phyloP scores from a whole-genome alignment of 2,329 filamentous ascomycete genomes.

The Pseudopithomyces maydicus region DNA sequence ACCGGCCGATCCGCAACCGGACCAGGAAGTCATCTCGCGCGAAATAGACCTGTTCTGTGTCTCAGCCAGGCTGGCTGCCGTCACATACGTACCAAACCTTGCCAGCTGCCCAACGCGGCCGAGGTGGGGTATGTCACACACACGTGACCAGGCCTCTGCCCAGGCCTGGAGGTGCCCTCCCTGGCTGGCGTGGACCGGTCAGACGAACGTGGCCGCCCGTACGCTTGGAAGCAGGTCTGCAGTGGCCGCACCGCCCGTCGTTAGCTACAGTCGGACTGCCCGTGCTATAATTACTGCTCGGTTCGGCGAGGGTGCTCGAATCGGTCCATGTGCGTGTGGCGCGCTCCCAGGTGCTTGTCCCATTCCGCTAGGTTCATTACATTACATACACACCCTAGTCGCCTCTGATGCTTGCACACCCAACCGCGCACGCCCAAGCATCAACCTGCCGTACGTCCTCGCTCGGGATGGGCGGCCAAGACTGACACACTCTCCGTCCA shows the following conservation, averaged over 20 bases:
- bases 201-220: conserved; percentile 7
- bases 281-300: conserved; percentile 14
- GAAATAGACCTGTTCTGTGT: conserved; percentile 11
- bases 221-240: neutral
- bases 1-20: neutral
- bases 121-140: neutral
- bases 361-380: conserved; percentile 11
- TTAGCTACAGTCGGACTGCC: conserved; percentile 8
- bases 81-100: neutral
- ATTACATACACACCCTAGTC: conserved; percentile 15
- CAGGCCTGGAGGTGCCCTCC: too few species aligned
- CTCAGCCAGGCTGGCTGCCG: conserved; percentile 2
- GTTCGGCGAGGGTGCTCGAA: conserved; percentile 8
- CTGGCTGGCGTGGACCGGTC: conserved; percentile 10
- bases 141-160: conserved; percentile 10
- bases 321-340: conserved; percentile 5
- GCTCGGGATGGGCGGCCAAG: conserved; percentile 26
- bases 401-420: conserved; percentile 18
- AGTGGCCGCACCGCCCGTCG: conserved; percentile 6
- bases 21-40: neutral
- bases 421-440: conserved; percentile 20
- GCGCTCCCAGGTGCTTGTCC: neutral
- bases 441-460: conserved; percentile 14
- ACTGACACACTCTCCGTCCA: conserved; percentile 16
- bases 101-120: neutral